Evolutionary conservation across 202 grass and related monocot genomes (phyloP).

Genomic region (Alloteropsis angusta): DNA sequence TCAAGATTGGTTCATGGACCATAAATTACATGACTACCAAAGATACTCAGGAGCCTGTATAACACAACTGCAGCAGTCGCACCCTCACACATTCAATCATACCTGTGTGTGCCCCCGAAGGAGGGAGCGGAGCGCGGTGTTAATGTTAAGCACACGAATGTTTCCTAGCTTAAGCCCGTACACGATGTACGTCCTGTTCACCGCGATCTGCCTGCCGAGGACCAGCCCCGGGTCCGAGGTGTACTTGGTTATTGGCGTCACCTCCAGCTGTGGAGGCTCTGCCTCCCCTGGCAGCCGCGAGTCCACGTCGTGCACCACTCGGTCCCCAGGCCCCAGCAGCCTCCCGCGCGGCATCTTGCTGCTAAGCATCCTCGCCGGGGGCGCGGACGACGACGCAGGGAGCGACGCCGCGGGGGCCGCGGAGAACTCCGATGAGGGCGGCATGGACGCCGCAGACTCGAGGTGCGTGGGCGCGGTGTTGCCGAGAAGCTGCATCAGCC

Average conservation of each 20-base stretch:
- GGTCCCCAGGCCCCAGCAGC: conserved; percentile 48
- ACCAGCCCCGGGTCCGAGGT: conserved; percentile 82
- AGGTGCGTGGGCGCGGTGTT: conserved; percentile 38
- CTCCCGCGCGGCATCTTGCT: conserved; percentile 81
- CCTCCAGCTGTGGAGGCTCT: conserved; percentile 74
- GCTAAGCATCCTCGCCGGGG: conserved; percentile 58
- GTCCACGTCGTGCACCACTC: conserved; percentile 68
- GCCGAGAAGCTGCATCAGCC: conserved; percentile 85
- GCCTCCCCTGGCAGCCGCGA: conserved; percentile 66
- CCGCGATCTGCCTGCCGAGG: conserved; percentile 79
- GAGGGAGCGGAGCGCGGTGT: conserved; percentile 79
- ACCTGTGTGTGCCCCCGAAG: conserved; percentile 84
- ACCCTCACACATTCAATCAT: conserved; percentile 6
- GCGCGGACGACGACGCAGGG: conserved; percentile 38
- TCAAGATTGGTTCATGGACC: neutral
- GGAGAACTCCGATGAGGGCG: conserved; percentile 32
- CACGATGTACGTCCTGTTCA: conserved; percentile 79
- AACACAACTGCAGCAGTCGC: neutral
- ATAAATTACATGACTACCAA: neutral
- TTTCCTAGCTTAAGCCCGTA: conserved; percentile 80
- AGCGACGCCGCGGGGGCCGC: neutral
- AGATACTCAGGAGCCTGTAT: neutral
- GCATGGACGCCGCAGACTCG: conserved; percentile 53
- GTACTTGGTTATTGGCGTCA: conserved; percentile 95
- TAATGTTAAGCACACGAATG: conserved; percentile 89